A percentile compares a stretch with the other conserved stretches of the same genome.
Conservation (phyloP, 306 rosid genomes). For the Quercus agrifolia region DNA sequence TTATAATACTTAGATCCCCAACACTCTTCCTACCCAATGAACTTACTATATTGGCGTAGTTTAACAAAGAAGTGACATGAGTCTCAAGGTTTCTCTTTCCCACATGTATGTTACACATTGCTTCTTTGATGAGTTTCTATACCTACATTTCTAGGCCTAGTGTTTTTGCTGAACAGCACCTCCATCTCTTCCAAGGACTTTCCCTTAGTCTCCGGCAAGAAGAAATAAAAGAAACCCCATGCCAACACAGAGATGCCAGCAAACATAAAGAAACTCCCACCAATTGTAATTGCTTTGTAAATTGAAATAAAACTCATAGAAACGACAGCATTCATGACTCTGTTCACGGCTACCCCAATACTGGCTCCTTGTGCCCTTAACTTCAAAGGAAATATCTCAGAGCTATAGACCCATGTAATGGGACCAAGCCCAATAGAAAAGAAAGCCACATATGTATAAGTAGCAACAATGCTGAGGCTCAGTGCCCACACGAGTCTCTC, state of each 20-base stretch:
- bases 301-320: slow-evolving; percentile 70
- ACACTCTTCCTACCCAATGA: background rate
- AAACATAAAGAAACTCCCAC: slow-evolving; percentile 80
- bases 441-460: slow-evolving; percentile 52
- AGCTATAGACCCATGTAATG: slow-evolving; percentile 69
- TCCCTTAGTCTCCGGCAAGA: slow-evolving; percentile 77
- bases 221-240: slow-evolving; percentile 60
- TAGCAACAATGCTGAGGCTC: slow-evolving; percentile 44
- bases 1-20: background rate
- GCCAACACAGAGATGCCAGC: slow-evolving; percentile 61
- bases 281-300: slow-evolving; percentile 67
- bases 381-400: slow-evolving; percentile 78
- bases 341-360: slow-evolving; percentile 75
- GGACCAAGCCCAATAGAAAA: slow-evolving; percentile 77
- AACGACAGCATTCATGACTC: slow-evolving; percentile 58
- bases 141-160: background rate
- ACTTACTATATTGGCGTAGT: background rate
- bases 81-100: background rate
- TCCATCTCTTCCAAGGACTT: slow-evolving; percentile 79
- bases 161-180: slow-evolving; percentile 39
- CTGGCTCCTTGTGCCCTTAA: slow-evolving; percentile 71
- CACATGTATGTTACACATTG: background rate
- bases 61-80: background rate
- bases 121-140: background rate
- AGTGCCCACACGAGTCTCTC: slow-evolving; percentile 50